Conservation (phyloP, 768 basidiomycete species). For the Lentinula guzmanii region DNA sequence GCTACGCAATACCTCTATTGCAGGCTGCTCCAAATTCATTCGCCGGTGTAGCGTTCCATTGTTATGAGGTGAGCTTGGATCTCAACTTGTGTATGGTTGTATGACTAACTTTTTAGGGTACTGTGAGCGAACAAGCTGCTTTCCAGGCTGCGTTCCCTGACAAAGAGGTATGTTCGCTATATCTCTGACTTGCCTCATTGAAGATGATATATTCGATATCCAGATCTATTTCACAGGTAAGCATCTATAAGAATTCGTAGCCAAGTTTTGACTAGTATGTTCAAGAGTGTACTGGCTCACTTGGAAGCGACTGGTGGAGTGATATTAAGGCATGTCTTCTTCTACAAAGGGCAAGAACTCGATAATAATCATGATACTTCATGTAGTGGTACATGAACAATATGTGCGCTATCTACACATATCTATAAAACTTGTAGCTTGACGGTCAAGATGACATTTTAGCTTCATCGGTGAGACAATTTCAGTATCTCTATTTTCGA, state of each 20-base stretch:
- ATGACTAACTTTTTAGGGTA: conserved; percentile 23
- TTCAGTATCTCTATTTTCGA: background rate
- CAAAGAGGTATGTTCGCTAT: conserved; percentile 36
- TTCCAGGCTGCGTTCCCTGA: conserved; percentile 52
- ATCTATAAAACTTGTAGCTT: background rate
- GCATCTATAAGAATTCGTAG: background rate
- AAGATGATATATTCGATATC: background rate
- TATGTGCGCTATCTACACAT: conserved; percentile 31
- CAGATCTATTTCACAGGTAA: conserved; percentile 40
- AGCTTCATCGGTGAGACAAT: conserved; percentile 16
- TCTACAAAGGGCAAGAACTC: background rate
- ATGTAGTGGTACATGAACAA: conserved; percentile 65
- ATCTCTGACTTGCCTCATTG: background rate
- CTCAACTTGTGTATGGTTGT: background rate
- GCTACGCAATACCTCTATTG: conserved; percentile 63
- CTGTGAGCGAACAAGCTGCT: conserved; percentile 42
- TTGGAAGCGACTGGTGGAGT: conserved; percentile 72
- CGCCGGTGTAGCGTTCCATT: conserved; percentile 62
- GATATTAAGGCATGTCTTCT: conserved; percentile 58
- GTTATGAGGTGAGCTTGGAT: background rate
- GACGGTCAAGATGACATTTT: background rate
- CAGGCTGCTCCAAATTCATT: conserved; percentile 49
- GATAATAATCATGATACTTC: background rate
- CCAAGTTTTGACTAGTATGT: background rate
- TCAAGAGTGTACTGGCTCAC: conserved; percentile 58